Evolutionary conservation across 1,284 basidiomycete species (phyloP), one percentile per base, ranked within the genome.

Genomic region (Coriolopsis trogii): DNA sequence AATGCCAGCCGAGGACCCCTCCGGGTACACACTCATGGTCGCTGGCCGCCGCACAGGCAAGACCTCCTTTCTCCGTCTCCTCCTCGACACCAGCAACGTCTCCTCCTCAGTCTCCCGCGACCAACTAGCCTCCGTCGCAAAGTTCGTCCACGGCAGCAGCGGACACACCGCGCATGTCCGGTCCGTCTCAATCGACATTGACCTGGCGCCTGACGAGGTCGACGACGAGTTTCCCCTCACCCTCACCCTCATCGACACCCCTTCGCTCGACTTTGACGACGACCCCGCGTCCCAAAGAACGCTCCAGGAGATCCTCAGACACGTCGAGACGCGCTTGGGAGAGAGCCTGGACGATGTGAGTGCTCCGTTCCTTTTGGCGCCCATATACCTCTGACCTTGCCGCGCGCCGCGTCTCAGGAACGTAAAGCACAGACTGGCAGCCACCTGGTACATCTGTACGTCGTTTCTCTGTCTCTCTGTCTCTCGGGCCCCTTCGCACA

Each of bases 391-490:
- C 52, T 58, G 28, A 49, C 39, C n/a, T 20, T 46, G 36, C 34
- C 51, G 49, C n/a, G n/a, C 58, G 41, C 51, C 55, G 51, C 59
- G 41, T 58, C 51, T 4, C 67, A 89, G 87, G 85, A 85, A 47
- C 80, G 80, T 76, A 82, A 80, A 63, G 77, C 81, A n/a, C 76
- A 79, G 59, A 76, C 73, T 52, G 84, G 82, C 52, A 84, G 89
- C 73, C 79, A 86, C 65, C 86, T 86, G 73, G 80, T 92, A 53
- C 87, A 92, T 73, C 72, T 93, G 88, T 92, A 69, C 63, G 88
- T 83, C 34, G 53, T 52, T 55, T 59, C 24, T 21, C 29, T 50
- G 34, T 29, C 24, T 3, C 21, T 24, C 40, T 34, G 23, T n/a
- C 51, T 58, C 28, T 15, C 24, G 18, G 42, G 30, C 16, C 5